phyloP scores from a whole-genome alignment of 306 rosid genomes.

The Trifolium fragiferum region DNA sequence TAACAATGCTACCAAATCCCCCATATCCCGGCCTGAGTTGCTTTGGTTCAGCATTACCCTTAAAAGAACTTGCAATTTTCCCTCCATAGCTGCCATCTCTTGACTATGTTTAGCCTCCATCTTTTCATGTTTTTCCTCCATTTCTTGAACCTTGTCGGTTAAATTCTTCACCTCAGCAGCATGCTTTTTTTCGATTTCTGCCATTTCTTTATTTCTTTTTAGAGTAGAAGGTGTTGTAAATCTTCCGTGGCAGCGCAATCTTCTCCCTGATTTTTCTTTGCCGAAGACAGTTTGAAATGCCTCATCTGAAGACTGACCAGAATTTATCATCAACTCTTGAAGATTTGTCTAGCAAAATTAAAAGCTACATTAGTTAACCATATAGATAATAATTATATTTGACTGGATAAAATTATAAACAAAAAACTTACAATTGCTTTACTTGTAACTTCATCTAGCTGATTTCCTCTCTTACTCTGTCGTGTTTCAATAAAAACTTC shows the following conservation, averaged over 20 bases:
- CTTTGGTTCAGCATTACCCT: constrained; percentile 8
- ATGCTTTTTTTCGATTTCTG: not conserved
- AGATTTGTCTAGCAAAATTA: constrained; percentile 11
- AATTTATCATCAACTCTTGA: constrained; percentile 4
- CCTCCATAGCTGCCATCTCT: constrained; percentile 6
- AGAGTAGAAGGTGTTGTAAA: not conserved
- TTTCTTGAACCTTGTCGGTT: not conserved
- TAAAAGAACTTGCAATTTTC: not conserved
- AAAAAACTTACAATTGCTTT: not conserved
- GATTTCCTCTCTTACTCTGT: constrained; percentile 11
- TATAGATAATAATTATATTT: not conserved
- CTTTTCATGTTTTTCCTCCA: not conserved
- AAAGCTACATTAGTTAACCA: not conserved
- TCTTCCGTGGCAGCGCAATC: constrained; percentile 8
- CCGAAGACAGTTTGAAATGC: constrained; percentile 14
- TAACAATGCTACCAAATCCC: not conserved
- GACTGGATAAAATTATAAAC: not conserved
- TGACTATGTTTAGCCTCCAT: not conserved
- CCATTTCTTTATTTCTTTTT: not conserved
- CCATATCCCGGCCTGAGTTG: not conserved
- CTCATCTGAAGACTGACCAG: not conserved
- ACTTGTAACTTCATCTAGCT: not conserved
- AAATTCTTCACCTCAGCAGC: not conserved
- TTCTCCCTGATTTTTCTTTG: constrained; percentile 11
- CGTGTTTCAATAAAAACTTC: constrained; percentile 11